Base-by-base conservation (phyloP, 2,329 filamentous ascomycete genomes). In the Talaromyces sp. region DNA sequence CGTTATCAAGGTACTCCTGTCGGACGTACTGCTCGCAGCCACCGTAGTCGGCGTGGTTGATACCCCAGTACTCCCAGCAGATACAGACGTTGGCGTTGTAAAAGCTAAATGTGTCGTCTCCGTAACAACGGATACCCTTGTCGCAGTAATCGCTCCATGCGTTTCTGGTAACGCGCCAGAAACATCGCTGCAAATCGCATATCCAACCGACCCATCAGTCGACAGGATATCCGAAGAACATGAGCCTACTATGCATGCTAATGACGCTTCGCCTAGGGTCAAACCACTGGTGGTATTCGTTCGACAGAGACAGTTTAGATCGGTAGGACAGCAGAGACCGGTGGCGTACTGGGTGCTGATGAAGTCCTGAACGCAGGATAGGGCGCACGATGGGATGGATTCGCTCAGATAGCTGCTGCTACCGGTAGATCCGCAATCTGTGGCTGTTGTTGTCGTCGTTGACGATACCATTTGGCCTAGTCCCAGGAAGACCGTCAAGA, bases 231-330 rank as follows among this genome's bases (percentile, higher is more conserved):
- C 71, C 3, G 80, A 78, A 4, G 78, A 74, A 74, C 90, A 93
- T 14, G 76, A 77, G 2, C 85, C 85, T 9, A 85, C 79, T 39
- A 90, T 83, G 74, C 90, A 93, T 71, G 89, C 85, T 67, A 91
- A 76, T 4, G 87, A 88, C 11, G 84, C 89, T 76, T 92, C 90
- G n/a, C 89, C 89, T 57, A 92, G 72, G 1, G 90, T 92, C 70
- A 87, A 89, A 10, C 87, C 88, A 35, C 84, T 84, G 13, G 75
- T 77, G 9, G 88, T 88, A 39, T 81, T 80, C 65, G 82, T 81
- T 43, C 83, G 82, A 74, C 90, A 93, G 7, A 92, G 80, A 69
- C 88, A 91, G 70, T 82, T 77, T 69, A 91, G 74, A 31, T 87
- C 82, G 11, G 83, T 80, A 14, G 76, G 72, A 35, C 81, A 80